Base-by-base conservation (phyloP, 768 basidiomycete species). In the Leccinum disarticulatum region DNA sequence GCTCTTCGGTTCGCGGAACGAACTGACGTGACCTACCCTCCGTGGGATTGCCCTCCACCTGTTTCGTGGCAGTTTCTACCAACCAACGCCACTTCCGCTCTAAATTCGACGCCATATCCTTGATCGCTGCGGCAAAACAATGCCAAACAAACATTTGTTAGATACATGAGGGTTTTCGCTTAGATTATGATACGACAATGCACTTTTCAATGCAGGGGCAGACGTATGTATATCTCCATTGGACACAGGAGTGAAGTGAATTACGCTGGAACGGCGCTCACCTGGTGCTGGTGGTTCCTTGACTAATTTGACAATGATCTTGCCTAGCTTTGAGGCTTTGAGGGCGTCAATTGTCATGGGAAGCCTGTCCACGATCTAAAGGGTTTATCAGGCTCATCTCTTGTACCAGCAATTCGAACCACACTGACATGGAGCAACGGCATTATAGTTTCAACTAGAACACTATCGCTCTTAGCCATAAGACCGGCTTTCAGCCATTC, bases 101-200 rank as follows among this genome's bases (percentile, higher is more conserved):
- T 78, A 93, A 80, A 79, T 91, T 92, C 72, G 84, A 84, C 68
- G 91, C 91, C 89, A 93, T 91, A 79, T 93, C 91, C 87, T 92
- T 90, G 87, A 91, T 84, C 77, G 91, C 91, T 93, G 81, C 74
- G 64, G 64, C 64, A 63, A 68, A 66, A 71, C 74, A 76, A 75
- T 68, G 73, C 68, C 72, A 78, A 76, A 74, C 74, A 70, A 76
- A 73, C 67, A 58, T 69, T 74, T 70, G 88, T 91, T 86, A 91
- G 87, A 89, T 87, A 87, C 81, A 85, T 77, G 68, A 66, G 49
- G 62, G 64, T 68, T 62, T 70, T 64, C 64, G 57, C 64, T 74
- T 72, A 72, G 71, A 63, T 64, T 67, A 69, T 69, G 68, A 68
- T 69, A 74, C 70, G 66, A 68, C 55, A 73, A 63, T 62, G 64